These are phyloP conservation scores for Pyrrhoderma noxium DNA, from an alignment of 1,284 basidiomycete genomes.

Conservation along the genomic window DNA sequence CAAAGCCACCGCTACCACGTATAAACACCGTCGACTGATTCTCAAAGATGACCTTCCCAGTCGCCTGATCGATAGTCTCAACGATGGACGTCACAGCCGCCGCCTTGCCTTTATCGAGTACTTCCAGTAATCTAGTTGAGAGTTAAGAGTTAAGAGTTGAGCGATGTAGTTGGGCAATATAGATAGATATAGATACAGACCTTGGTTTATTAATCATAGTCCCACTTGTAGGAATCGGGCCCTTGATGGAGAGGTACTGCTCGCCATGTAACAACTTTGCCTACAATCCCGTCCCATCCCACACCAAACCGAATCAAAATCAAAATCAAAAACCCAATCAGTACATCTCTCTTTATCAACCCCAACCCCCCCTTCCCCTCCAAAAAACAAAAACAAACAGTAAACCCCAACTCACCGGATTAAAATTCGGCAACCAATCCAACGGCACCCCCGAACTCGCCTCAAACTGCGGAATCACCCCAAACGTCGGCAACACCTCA, in stretches of 20 bases:
- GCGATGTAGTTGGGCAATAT: constrained; percentile 6
- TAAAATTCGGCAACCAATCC: constrained; percentile 92
- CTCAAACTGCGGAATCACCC: constrained; percentile 90
- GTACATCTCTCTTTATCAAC: constrained; percentile 15
- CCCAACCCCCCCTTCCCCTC: background rate
- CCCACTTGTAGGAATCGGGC: constrained; percentile 80
- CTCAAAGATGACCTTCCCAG: constrained; percentile 84
- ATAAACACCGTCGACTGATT: constrained; percentile 92
- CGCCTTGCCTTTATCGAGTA: constrained; percentile 87
- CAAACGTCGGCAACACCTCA: constrained; percentile 85
- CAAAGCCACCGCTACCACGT: constrained; percentile 92
- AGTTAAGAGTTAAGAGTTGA: background rate
- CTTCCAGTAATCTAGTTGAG: constrained; percentile 60
- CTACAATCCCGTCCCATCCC: constrained; percentile 37
- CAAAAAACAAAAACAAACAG: too few relatives aligned
- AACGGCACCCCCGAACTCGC: constrained; percentile 58
- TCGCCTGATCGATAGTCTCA: constrained; percentile 72
- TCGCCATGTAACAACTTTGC: constrained; percentile 98
- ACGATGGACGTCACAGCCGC: constrained; percentile 78
- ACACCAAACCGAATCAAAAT: too few relatives aligned
- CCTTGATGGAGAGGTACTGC: constrained; percentile 89
- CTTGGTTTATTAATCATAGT: constrained; percentile 75
- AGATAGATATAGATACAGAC: constrained; percentile 40
- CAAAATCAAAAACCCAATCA: too few relatives aligned
- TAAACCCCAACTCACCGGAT: constrained; percentile 55